Base-by-base conservation (phyloP, 139 green algal genomes). In the Tetratostichococcus sp. region DNA sequence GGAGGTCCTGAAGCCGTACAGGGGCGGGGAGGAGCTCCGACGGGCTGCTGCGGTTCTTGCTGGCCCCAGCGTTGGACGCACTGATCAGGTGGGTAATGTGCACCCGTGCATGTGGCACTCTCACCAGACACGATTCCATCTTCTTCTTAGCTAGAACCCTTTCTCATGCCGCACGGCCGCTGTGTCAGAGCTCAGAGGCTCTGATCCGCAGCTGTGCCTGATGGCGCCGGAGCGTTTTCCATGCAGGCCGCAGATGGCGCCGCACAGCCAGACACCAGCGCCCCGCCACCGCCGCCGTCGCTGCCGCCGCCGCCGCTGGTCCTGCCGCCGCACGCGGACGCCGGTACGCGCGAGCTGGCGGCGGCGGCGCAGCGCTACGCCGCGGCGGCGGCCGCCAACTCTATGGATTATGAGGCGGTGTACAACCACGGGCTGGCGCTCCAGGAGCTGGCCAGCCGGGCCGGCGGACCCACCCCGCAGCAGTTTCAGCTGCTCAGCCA, bases 391-490 rank as follows among this genome's bases (percentile, higher is more conserved):
- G 39, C 66, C 4, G 8, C 32, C 35, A 31, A 79, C 16, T 33
- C 78, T 2, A 23, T 8, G 19, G 78, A 86, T 50, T 93, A 87
- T 65, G 85, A 93, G 19, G 26, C 70, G 0, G 43, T 90, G 1
- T 94, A 94, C 70, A 86, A 90, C 72, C 82, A 91, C 66, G 89
- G 86, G 0, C 80, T 94, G 23, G 82, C 86, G 21, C 82, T 94
- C 66, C 88, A 93, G 65, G 88, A 91, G 83, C 77, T 89, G 33
- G 86, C 85, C 1, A 65, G 74, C 6, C 42, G 58, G n/a, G 30
- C 77, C n/a, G 50, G 59, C 0, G 21, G 31, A 0, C 57, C 67
- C 8, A 62, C 59, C 3, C 30, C 50, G 1, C 72, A 82, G 35
- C 82, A 86, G 82, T 66, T 85, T 5, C 35, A 67, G 6, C 70